A percentile compares a stretch with the other conserved stretches of the same genome.
These are phyloP conservation scores for Exophiala lecanii-corni DNA, from an alignment of 2,329 filamentous ascomycete species.

Conservation along the genomic window DNA sequence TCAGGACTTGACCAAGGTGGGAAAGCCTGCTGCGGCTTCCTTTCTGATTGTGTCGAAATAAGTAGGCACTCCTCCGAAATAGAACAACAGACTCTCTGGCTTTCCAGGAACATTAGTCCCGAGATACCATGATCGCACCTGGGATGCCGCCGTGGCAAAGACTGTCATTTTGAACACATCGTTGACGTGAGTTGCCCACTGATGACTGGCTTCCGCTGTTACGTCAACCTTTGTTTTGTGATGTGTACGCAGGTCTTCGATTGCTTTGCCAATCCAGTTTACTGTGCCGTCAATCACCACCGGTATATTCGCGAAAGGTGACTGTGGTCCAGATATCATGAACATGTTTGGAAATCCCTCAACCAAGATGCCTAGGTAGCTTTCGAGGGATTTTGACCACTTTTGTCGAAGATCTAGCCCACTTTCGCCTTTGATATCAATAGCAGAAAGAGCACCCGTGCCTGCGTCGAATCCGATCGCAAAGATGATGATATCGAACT, in stretches of 20 bases:
- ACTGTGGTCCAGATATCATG: conserved; percentile 51
- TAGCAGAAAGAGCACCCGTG: conserved; percentile 37
- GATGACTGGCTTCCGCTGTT: not conserved
- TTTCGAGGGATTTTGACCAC: conserved; percentile 31
- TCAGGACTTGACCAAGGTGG: too few relatives aligned
- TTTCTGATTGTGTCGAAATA: too few relatives aligned
- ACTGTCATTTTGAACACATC: conserved; percentile 34
- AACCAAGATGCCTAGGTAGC: conserved; percentile 40
- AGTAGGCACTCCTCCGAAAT: not conserved
- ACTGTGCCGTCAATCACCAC: conserved; percentile 50
- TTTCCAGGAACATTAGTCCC: conserved; percentile 53
- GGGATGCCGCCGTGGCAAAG: conserved; percentile 38
- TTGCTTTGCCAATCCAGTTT: conserved; percentile 39
- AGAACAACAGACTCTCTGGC: conserved; percentile 8
- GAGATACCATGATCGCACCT: conserved; percentile 48
- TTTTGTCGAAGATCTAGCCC: conserved; percentile 24
- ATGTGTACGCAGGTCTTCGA: conserved; percentile 2
- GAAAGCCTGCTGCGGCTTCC: too few relatives aligned
- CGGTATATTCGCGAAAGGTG: conserved; percentile 50
- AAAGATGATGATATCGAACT: conserved; percentile 36
- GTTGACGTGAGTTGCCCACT: not conserved
- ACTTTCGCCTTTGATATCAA: conserved; percentile 28
- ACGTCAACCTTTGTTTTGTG: not conserved
- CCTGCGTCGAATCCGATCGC: conserved; percentile 40
- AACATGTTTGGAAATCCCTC: conserved; percentile 46